Percentiles rank a stretch among this genome's conserved stretches.
These are phyloP conservation scores for Coemansia sp. DNA, from an alignment of 192 early-diverging fungal genomes.

Conservation along the genomic window DNA sequence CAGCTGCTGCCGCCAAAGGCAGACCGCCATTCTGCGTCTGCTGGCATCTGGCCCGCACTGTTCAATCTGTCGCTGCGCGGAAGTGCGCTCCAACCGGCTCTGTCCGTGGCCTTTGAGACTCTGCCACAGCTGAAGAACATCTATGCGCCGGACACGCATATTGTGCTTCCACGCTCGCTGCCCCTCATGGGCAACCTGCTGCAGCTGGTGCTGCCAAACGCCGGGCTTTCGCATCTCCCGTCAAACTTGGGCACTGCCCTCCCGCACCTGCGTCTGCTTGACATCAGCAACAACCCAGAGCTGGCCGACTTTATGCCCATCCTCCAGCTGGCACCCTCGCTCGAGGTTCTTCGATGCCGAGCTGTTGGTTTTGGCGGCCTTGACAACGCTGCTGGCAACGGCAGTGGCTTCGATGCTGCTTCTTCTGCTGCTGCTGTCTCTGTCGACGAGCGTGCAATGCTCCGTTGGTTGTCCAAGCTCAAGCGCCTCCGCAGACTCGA, in stretches of 20 bases:
- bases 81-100: constrained; percentile 28
- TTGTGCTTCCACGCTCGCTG: constrained; percentile 36
- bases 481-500: constrained; percentile 32
- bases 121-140: constrained; percentile 41
- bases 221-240: constrained; percentile 34
- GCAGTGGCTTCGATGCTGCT: constrained; percentile 16
- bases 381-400: background rate
- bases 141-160: constrained; percentile 46
- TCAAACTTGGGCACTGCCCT: constrained; percentile 40
- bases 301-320: constrained; percentile 36
- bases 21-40: background rate
- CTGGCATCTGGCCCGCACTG: constrained; percentile 28
- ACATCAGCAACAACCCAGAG: constrained; percentile 48
- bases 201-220: constrained; percentile 45
- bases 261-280: constrained; percentile 39
- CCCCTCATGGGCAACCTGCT: constrained; percentile 30
- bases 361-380: constrained; percentile 32
- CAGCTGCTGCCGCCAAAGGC: background rate
- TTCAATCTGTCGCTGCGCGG: constrained; percentile 52
- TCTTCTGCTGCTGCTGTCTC: background rate
- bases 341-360: constrained; percentile 44
- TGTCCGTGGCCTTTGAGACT: constrained; percentile 37
- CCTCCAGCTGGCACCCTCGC: constrained; percentile 35
- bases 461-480: constrained; percentile 24
- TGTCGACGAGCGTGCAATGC: constrained; percentile 14